phyloP scores from a whole-genome alignment of 306 rosid genomes.

The Fragaria vesca region DNA sequence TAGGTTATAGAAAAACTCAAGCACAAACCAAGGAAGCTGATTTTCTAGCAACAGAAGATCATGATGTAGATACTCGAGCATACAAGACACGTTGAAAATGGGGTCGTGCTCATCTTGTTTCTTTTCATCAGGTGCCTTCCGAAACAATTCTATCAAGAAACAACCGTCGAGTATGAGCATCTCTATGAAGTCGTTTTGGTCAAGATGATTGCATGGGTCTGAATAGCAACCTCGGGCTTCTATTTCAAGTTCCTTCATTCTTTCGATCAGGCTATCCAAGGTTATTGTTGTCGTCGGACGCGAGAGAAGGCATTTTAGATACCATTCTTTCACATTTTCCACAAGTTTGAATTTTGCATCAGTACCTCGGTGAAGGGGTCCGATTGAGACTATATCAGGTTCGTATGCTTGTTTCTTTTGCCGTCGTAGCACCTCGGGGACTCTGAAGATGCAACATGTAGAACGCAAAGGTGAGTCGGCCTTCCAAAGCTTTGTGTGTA shows the following conservation, averaged over 20 bases:
- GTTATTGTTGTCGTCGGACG: not conserved
- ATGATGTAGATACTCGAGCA: not conserved
- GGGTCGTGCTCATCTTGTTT: not conserved
- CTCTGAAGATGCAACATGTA: not conserved
- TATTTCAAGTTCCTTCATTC: not conserved
- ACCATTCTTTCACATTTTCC: not conserved
- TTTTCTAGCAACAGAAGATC: not conserved
- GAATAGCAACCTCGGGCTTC: not conserved
- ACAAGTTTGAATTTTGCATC: not conserved
- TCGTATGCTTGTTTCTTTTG: not conserved
- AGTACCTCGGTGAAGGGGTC: not conserved
- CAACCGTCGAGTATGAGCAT: not conserved
- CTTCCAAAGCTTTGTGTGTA: not conserved
- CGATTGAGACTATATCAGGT: not conserved
- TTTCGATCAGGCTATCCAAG: not conserved
- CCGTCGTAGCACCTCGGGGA: not conserved
- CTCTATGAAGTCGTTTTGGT: not conserved
- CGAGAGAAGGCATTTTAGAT: not conserved
- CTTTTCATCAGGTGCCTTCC: rapidly evolving
- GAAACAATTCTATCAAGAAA: not conserved
- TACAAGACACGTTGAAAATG: not conserved
- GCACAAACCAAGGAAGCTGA: not conserved
- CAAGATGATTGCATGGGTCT: not conserved
- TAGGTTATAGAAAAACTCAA: not conserved
- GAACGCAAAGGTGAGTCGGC: not conserved